Base-by-base conservation (phyloP, 345 rosid species). In the Lumnitzera littorea region DNA sequence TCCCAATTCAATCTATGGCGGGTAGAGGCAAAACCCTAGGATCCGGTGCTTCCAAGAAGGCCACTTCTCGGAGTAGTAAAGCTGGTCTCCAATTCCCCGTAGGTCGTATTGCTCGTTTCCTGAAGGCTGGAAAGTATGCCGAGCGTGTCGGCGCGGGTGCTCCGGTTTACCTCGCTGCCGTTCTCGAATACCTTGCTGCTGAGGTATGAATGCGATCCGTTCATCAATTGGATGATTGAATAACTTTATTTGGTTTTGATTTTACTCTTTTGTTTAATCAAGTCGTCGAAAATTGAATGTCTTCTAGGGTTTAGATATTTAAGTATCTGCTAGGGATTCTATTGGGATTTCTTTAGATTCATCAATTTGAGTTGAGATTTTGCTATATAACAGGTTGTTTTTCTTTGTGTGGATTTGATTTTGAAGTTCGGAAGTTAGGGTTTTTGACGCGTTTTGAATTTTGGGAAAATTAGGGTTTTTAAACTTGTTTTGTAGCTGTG, bases 101-200 rank as follows among this genome's bases (percentile, higher is more conserved):
- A 1, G 96, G 98, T 63, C 98, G 95, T 83, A 88, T 91, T 55
- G 98, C 96, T 27, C 75, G 98, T 12, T 91, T 91, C 74, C 80
- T 91, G 47, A 91, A 91, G 80, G 98, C 95, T 58, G 98, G 96
- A 7, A 91, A 91, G 75, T 91, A 91, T 62, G 98, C 98, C 25
- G 98, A 88, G 50, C 94, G 97, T 23, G 96, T 91, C 2, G 97
- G 97, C 6, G 97, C 97, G 48, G 97, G 96, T 8, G 96, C 96
- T 49, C 98, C 98, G 11, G 98, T 91, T 43, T 91, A 91, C 64
- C 98, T 86, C 23, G 98, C 98, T 29, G 95, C 98, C 60, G 96
- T 91, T 15, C 96, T 91, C 9, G 98, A 91, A 50, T 91, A 91
- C 58, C 86, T 91, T 1, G 98, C 98, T 16, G 96, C 98, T 2